phyloP scores from a whole-genome alignment of 1,284 basidiomycete genomes.

The Agaricales sp. region DNA sequence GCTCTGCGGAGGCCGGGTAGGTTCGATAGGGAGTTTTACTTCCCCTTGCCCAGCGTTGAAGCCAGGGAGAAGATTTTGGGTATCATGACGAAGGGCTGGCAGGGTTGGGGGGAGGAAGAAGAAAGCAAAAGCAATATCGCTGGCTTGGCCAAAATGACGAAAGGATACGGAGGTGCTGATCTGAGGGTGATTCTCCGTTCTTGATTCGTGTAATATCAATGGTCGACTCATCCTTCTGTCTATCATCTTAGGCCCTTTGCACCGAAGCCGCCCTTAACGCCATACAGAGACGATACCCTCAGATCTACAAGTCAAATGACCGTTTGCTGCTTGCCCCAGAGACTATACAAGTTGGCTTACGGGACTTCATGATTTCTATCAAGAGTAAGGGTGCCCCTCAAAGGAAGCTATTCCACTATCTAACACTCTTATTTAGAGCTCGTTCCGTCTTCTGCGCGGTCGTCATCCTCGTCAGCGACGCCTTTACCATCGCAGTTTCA shows the following conservation, averaged over 20 bases:
- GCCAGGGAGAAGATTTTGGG: constrained; percentile 84
- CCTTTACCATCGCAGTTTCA: constrained; percentile 84
- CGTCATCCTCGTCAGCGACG: constrained; percentile 76
- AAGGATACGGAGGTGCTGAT: constrained; percentile 98
- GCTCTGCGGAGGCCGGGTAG: constrained; percentile 90
- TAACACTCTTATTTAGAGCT: constrained; percentile 44
- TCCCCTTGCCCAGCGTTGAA: constrained; percentile 79
- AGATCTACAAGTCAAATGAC: constrained; percentile 92
- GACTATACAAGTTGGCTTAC: constrained; percentile 76
- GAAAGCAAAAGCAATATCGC: constrained; percentile 37
- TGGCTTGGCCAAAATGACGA: constrained; percentile 83
- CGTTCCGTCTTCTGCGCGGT: constrained; percentile 90
- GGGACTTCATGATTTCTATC: constrained; percentile 97
- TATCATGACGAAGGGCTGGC: constrained; percentile 92
- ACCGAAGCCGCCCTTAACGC: constrained; percentile 97
- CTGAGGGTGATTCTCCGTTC: constrained; percentile 48
- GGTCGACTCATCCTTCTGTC: constrained; percentile 4
- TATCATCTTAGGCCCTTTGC: constrained; percentile 77
- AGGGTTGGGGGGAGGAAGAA: constrained; percentile 55
- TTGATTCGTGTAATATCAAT: constrained; percentile 5
- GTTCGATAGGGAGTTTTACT: constrained; percentile 99
- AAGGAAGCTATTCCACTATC: constrained; percentile 2
- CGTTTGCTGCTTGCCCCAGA: constrained; percentile 81
- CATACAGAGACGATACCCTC: constrained; percentile 92
- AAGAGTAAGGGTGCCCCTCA: constrained; percentile 58